Evolutionary conservation across 169 alveolate species (phyloP).

Genomic region (Eimeria sp.): DNA sequence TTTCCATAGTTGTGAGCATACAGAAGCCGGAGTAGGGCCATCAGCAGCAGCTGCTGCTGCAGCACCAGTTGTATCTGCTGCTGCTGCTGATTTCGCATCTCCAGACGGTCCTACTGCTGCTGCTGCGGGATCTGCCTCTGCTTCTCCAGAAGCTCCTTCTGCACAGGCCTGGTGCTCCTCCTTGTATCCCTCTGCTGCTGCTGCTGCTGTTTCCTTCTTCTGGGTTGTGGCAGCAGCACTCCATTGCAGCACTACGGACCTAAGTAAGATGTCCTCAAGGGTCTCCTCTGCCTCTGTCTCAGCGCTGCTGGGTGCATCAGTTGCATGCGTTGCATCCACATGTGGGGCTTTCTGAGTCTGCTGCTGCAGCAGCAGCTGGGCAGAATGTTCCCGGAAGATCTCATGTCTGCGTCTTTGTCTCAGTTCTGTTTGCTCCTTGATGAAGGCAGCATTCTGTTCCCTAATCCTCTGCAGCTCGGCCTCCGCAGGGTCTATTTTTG

Average conservation of each 20-base stretch:
- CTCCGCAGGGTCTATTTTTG: not conserved
- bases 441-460: slow-evolving; percentile 21
- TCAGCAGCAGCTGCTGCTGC: slow-evolving; percentile 50
- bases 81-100: not conserved
- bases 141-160: not conserved
- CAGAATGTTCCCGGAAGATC: not conserved
- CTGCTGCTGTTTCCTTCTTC: not conserved
- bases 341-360: not conserved
- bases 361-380: slow-evolving; percentile 18
- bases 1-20: slow-evolving; percentile 11
- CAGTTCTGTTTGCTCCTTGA: not conserved
- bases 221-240: not conserved
- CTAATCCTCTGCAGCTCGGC: not conserved
- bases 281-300: slow-evolving; percentile 65
- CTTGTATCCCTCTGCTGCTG: not conserved
- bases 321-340: not conserved
- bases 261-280: slow-evolving; percentile 8
- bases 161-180: not conserved
- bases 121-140: slow-evolving; percentile 26
- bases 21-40: slow-evolving; percentile 39
- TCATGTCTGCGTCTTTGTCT: not conserved
- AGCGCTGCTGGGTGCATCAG: not conserved
- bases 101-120: not conserved
- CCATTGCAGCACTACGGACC: slow-evolving; percentile 78
- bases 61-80: not conserved